Evolutionary conservation across 331 rosid species (phyloP), one percentile per base, ranked within the genome.

Genomic region (Malus hybrid): DNA sequence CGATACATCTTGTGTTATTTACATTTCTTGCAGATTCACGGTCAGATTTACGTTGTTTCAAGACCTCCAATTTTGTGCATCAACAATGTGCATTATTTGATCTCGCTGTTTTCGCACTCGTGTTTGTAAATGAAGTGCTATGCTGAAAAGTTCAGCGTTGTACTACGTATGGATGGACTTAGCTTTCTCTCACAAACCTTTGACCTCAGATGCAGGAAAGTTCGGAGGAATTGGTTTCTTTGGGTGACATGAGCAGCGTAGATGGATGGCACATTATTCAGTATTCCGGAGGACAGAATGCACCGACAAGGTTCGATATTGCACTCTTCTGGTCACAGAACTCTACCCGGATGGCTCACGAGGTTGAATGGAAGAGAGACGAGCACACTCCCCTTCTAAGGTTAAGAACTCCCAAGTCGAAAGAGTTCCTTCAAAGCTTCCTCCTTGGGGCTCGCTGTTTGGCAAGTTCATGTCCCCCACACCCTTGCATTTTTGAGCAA

Each of bases 211-310:
- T 70, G 76, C 82, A 68, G 84, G 60, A 62, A 62, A 85, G 76
- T 71, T 83, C 84, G 8, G 91, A 89, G 71, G 96, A 91, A 68
- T 28, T 91, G 53, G 86, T 91, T 71, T 77, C 87, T 13, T 70
- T 44, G 10, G 95, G 87, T 62, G 30, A 76, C 50, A 90, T 88
- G 88, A 80, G 75, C 64, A 14, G 89, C 20, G 66, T 53, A 9
- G 87, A 86, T 52, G 96, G 97, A 62, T 91, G 96, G 97, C 97
- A 94, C 77, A 69, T 63, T 34, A 85, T 94, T 79, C 97, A 88
- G 84, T 93, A 83, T 84, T 81, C 98, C 0, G 98, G 98, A 46
- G 97, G 97, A 66, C 86, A 71, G 84, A 85, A 85, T 56, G 78
- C 97, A n/a, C 93, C 93, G 7, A 88, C 76, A 44, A 70, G 63